Evolutionary conservation across 163 green algal genomes (phyloP).

Genomic region (Scenedesmus sp.): DNA sequence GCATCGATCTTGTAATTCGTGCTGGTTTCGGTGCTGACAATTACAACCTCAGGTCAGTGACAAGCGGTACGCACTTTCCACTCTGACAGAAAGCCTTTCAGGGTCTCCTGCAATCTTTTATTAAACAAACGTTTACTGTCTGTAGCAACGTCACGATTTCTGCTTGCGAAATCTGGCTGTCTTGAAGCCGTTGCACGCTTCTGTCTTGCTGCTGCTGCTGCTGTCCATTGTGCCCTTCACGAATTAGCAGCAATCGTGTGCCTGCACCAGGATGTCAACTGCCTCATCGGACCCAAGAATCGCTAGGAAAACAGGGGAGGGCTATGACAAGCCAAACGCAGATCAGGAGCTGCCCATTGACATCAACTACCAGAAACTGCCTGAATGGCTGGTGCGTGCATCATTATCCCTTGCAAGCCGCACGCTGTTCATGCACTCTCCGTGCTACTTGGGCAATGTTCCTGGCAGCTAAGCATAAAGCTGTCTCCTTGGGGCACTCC

Average conservation of each 20-base stretch:
- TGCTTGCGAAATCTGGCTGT: not conserved
- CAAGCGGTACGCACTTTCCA: too few species aligned
- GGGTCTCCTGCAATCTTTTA: not conserved
- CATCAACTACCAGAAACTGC: conserved; percentile 77
- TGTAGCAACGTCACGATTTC: not conserved
- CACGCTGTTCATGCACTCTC: not conserved
- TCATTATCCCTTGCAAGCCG: not conserved
- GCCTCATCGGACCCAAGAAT: conserved; percentile 4
- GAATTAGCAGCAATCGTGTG: not conserved
- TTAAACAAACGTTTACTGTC: not conserved
- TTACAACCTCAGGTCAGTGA: too few species aligned
- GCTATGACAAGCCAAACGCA: conserved; percentile 67
- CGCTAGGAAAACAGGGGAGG: conserved; percentile 64
- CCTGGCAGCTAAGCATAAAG: not conserved
- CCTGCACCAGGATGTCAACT: not conserved
- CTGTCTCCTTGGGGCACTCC: not conserved
- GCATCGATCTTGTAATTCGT: too few species aligned
- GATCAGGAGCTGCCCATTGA: conserved; percentile 72
- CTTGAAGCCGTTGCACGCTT: not conserved
- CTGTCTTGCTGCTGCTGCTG: conserved; percentile 24
- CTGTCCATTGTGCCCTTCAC: not conserved
- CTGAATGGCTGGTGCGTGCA: conserved; percentile 77
- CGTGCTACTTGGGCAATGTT: not conserved
- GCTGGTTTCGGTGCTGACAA: too few species aligned
- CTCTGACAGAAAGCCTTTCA: not conserved